Evolutionary conservation across 805 yeast genomes (phyloP).

Genomic region (Debaryomyces tyrocola): DNA sequence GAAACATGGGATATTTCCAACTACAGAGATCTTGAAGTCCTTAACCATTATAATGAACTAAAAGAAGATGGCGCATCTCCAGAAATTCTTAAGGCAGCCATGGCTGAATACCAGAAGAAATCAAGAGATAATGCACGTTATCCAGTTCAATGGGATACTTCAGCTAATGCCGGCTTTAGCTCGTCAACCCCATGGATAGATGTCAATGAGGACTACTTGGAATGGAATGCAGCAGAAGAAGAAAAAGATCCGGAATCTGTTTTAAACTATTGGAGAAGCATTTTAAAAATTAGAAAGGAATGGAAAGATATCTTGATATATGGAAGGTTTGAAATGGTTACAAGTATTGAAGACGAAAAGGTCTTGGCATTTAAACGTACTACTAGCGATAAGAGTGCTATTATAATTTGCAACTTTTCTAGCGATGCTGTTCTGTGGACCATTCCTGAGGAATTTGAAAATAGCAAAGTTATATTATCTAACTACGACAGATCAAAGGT

Average conservation of each 20-base stretch:
- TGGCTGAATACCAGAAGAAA: background rate
- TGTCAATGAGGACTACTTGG: background rate
- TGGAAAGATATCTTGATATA: background rate
- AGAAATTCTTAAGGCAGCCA: background rate
- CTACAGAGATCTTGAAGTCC: background rate
- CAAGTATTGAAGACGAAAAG: background rate
- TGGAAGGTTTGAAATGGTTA: constrained; percentile 1
- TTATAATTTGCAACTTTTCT: background rate
- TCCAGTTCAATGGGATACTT: constrained; percentile 2
- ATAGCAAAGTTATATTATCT: background rate
- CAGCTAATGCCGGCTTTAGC: constrained; percentile 1
- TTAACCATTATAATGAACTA: background rate
- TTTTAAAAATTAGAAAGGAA: background rate
- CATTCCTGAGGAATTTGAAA: background rate
- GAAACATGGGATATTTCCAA: constrained; percentile 1
- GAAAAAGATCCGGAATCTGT: background rate
- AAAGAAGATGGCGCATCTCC: background rate
- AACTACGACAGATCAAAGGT: background rate
- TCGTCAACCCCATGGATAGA: background rate
- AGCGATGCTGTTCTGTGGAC: background rate
- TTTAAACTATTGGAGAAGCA: constrained; percentile 1
- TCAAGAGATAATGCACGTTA: constrained; percentile 1
- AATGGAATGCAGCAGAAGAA: background rate
- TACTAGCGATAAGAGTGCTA: background rate
- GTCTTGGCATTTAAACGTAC: background rate